These are phyloP conservation scores for Sphaerulina vaccinii DNA, from an alignment of 2,329 filamentous ascomycete genomes.

Conservation along the genomic window DNA sequence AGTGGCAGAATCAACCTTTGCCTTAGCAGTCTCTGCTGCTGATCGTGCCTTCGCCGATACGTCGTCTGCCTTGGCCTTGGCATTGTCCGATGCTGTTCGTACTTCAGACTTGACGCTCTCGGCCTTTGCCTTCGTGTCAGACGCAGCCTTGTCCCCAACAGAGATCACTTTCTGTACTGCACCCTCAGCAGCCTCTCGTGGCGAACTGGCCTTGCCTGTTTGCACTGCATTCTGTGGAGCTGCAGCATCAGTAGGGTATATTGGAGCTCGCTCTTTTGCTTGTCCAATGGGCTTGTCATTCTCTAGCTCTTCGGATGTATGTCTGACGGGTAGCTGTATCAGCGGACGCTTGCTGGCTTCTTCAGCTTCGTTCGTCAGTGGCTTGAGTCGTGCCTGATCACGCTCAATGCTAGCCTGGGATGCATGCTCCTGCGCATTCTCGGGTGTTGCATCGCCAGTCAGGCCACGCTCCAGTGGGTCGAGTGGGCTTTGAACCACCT, in stretches of 20 bases:
- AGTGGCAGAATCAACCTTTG: neutral
- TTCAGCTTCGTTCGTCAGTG: slow-evolving; percentile 31
- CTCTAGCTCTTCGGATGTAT: slow-evolving; percentile 23
- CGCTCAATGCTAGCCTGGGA: slow-evolving; percentile 31
- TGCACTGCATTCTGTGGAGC: slow-evolving; percentile 10
- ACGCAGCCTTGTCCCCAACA: neutral
- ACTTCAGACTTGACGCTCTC: neutral
- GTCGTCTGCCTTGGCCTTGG: slow-evolving; percentile 20
- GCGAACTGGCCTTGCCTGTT: slow-evolving; percentile 12
- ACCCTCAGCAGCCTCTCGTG: slow-evolving; percentile 22
- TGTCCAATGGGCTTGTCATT: slow-evolving; percentile 11
- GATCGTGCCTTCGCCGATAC: slow-evolving; percentile 17
- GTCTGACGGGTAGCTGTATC: slow-evolving; percentile 34
- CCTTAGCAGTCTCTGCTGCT: neutral
- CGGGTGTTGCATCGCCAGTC: neutral
- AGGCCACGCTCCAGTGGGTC: slow-evolving; percentile 9
- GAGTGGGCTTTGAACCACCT: slow-evolving; percentile 13
- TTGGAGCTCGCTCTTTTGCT: slow-evolving; percentile 7
- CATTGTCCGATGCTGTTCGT: slow-evolving; percentile 1
- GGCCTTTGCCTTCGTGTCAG: neutral
- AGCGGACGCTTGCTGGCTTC: slow-evolving; percentile 35
- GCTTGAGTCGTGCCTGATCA: slow-evolving; percentile 36
- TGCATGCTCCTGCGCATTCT: slow-evolving; percentile 6
- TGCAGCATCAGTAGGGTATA: slow-evolving; percentile 11
- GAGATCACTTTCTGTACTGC: slow-evolving; percentile 24